Evolutionary conservation across 257 asterid genomes (phyloP).

Genomic region (Solanum acaule): DNA sequence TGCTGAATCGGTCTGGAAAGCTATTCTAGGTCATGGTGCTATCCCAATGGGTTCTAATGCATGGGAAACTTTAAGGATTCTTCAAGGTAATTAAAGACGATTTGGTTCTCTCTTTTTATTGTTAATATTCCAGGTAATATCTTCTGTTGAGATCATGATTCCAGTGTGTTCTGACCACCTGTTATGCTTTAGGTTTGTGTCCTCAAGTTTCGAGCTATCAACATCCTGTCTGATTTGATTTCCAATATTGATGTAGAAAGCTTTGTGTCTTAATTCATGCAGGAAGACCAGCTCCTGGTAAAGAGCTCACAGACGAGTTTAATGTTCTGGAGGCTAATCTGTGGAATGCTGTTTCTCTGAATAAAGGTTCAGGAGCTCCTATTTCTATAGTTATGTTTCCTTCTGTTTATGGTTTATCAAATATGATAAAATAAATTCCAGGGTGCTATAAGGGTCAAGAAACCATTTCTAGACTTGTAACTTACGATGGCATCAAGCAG

Average conservation of each 20-base stretch:
- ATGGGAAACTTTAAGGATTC: slow-evolving; percentile 88
- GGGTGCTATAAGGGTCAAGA: slow-evolving; percentile 98
- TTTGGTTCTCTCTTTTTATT: background rate
- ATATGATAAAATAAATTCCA: slow-evolving; percentile 20
- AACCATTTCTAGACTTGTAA: slow-evolving; percentile 89
- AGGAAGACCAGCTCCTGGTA: slow-evolving; percentile 93
- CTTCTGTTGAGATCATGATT: background rate
- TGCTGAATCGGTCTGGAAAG: slow-evolving; percentile 65
- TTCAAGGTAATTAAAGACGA: slow-evolving; percentile 46
- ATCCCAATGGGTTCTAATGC: slow-evolving; percentile 63
- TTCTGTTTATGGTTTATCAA: background rate
- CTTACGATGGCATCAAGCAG: slow-evolving; percentile 91
- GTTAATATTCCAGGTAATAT: background rate
- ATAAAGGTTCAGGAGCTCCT: slow-evolving; percentile 48
- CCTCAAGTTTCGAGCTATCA: background rate
- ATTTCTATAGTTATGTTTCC: background rate
- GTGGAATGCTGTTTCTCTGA: slow-evolving; percentile 82
- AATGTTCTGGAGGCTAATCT: slow-evolving; percentile 93
- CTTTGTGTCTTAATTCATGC: slow-evolving; percentile 18
- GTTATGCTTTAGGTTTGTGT: background rate
- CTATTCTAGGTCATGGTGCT: slow-evolving; percentile 67
- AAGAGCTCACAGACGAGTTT: slow-evolving; percentile 83
- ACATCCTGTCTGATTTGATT: background rate
- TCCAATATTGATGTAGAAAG: background rate
- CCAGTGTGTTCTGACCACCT: background rate